phyloP scores from a whole-genome alignment of 495 filamentous ascomycete genomes.

The Penicillium mononematosum region DNA sequence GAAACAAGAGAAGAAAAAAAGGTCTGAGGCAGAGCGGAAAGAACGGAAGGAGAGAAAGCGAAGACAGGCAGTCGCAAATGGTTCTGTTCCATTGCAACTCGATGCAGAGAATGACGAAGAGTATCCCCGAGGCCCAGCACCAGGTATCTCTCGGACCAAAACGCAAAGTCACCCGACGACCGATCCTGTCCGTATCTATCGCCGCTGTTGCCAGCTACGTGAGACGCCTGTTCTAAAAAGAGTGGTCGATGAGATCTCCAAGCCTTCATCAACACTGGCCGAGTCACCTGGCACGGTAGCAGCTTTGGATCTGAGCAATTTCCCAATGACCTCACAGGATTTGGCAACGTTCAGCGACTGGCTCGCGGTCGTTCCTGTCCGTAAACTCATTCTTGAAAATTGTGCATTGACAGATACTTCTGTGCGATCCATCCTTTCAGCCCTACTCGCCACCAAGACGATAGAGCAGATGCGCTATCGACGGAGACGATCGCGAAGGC shows the following conservation, averaged over 20 bases:
- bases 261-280: conserved; percentile 57
- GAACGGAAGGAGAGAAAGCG: conserved; percentile 82
- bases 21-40: conserved; percentile 81
- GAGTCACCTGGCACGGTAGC: conserved; percentile 69
- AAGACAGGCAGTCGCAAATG: conserved; percentile 76
- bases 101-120: conserved; percentile 56
- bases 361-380: conserved; percentile 87
- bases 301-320: conserved; percentile 79
- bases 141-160: conserved; percentile 38
- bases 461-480: conserved; percentile 52
- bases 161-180: conserved; percentile 75
- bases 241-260: conserved; percentile 82
- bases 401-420: conserved; percentile 84
- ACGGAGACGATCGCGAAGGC: conserved; percentile 36
- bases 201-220: conserved; percentile 88
- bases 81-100: conserved; percentile 75
- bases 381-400: conserved; percentile 78
- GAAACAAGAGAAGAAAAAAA: conserved; percentile 90
- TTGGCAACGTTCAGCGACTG: conserved; percentile 87
- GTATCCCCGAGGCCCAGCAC: conserved; percentile 27
- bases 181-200: conserved; percentile 89
- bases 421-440: conserved; percentile 80
- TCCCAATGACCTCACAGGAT: conserved; percentile 78
- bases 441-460: conserved; percentile 76
- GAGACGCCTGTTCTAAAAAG: conserved; percentile 88